Percentiles rank a stretch among this genome's conserved stretches.
phyloP scores from a whole-genome alignment of 2,329 filamentous ascomycete genomes.

The Xylaria arbuscula region DNA sequence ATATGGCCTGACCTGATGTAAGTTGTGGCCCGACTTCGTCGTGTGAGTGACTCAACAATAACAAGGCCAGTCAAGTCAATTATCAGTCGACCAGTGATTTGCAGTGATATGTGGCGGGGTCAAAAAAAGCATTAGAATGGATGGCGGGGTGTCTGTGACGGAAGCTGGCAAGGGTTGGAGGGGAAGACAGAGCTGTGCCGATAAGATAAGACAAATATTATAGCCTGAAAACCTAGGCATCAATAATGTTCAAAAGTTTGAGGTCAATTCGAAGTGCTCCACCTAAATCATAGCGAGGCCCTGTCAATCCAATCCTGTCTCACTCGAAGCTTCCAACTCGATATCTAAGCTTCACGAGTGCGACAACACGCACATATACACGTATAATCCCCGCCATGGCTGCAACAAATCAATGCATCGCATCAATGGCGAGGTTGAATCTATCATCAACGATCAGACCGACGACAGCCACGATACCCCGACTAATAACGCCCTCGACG shows the following conservation, averaged over 20 bases:
- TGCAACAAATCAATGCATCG: conserved; percentile 64
- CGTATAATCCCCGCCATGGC: conserved; percentile 56
- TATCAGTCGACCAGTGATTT: conserved; percentile 22
- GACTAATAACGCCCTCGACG: conserved; percentile 59
- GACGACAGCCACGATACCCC: conserved; percentile 57
- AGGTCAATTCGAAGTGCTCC: conserved; percentile 26
- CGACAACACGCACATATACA: conserved; percentile 17
- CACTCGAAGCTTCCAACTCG: no score
- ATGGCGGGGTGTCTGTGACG: conserved; percentile 35
- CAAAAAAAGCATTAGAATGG: conserved; percentile 32
- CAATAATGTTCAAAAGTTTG: conserved; percentile 28
- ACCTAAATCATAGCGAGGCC: conserved; percentile 11
- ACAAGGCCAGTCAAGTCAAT: background rate
- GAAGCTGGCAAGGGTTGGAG: background rate
- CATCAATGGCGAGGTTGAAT: conserved; percentile 64
- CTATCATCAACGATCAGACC: conserved; percentile 58
- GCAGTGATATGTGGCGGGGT: conserved; percentile 42
- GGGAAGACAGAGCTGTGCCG: conserved; percentile 1
- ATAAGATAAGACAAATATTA: conserved; percentile 41
- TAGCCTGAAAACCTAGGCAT: conserved; percentile 37
- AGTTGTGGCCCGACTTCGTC: conserved; percentile 11
- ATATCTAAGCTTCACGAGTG: conserved; percentile 39
- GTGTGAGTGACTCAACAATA: conserved; percentile 36
- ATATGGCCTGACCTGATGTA: conserved; percentile 3
- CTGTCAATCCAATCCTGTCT: conserved; percentile 1